Evolutionary conservation across 1,139 yeast genomes (phyloP).

Genomic region (Candida frijolesensis): DNA sequence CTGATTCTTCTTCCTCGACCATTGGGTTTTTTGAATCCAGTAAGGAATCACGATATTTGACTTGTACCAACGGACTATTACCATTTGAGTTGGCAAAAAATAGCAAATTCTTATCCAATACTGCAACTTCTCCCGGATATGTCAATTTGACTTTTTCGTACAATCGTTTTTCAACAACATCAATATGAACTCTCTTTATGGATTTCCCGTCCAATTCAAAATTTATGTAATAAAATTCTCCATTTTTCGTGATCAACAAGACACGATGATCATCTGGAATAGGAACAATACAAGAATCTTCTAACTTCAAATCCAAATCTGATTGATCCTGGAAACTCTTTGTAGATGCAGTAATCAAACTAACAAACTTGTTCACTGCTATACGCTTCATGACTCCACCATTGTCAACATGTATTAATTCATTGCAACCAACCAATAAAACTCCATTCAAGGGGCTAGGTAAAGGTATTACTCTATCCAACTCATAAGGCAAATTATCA

Average conservation of each 20-base stretch:
- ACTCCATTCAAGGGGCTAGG: constrained; percentile 72
- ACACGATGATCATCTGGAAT: constrained; percentile 53
- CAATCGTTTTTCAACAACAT: constrained; percentile 24
- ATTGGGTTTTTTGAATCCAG: not conserved
- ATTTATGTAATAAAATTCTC: constrained; percentile 51
- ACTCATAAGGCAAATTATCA: constrained; percentile 72
- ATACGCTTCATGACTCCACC: constrained; percentile 75
- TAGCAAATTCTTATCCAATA: constrained; percentile 37
- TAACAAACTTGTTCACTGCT: constrained; percentile 62
- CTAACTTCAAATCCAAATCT: constrained; percentile 56
- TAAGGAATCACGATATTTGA: constrained; percentile 25
- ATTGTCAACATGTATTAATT: constrained; percentile 76
- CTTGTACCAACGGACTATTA: constrained; percentile 37
- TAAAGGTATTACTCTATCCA: constrained; percentile 65
- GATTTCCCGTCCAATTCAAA: constrained; percentile 56
- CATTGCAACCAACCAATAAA: constrained; percentile 74
- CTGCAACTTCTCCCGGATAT: constrained; percentile 36
- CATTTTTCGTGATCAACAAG: constrained; percentile 53
- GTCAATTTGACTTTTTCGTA: constrained; percentile 26
- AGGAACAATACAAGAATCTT: constrained; percentile 52
- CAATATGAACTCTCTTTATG: constrained; percentile 39
- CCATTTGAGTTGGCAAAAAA: constrained; percentile 41
- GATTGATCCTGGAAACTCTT: constrained; percentile 55
- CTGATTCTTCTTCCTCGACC: constrained; percentile 13
- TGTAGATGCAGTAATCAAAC: constrained; percentile 51